These are phyloP conservation scores for Daldinia childiae DNA, from an alignment of 495 filamentous ascomycete genomes.

Conservation along the genomic window DNA sequence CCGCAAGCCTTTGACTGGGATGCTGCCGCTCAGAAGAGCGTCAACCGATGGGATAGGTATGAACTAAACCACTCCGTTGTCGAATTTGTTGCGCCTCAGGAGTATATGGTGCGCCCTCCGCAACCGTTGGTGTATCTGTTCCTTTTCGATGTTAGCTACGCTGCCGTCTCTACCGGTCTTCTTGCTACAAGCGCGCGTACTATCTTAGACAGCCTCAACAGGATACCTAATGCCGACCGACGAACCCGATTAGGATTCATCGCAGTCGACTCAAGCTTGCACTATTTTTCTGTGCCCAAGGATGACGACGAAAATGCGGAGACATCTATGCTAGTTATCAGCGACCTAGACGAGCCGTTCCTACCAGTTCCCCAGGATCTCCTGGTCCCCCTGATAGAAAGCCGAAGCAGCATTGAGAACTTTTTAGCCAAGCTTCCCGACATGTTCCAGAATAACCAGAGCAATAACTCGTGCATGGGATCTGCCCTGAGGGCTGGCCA, in stretches of 20 bases:
- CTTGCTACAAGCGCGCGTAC: constrained; percentile 92
- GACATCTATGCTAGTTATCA: constrained; percentile 91
- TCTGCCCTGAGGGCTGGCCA: constrained; percentile 91
- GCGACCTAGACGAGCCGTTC: constrained; percentile 97
- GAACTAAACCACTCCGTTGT: constrained; percentile 95
- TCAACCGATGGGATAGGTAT: constrained; percentile 87
- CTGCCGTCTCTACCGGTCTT: constrained; percentile 90
- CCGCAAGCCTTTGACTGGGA: constrained; percentile 99
- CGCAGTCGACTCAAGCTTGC: constrained; percentile 91
- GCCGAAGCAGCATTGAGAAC: constrained; percentile 85
- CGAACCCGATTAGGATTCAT: constrained; percentile 94
- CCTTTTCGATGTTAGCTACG: constrained; percentile 95
- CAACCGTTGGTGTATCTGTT: constrained; percentile 98
- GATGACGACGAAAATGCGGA: constrained; percentile 85
- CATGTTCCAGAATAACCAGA: constrained; percentile 97
- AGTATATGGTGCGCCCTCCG: constrained; percentile 98
- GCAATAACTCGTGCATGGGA: constrained; percentile 86
- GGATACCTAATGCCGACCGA: constrained; percentile 96
- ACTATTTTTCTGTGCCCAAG: constrained; percentile 93
- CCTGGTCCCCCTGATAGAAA: constrained; percentile 89
- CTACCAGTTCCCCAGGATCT: constrained; percentile 89
- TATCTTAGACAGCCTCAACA: constrained; percentile 92
- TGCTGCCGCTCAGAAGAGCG: constrained; percentile 82
- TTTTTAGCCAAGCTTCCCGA: constrained; percentile 91
- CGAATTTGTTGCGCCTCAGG: constrained; percentile 96